Evolutionary conservation across 2,329 filamentous ascomycete genomes (phyloP).

Genomic region (Botrytis galanthina): DNA sequence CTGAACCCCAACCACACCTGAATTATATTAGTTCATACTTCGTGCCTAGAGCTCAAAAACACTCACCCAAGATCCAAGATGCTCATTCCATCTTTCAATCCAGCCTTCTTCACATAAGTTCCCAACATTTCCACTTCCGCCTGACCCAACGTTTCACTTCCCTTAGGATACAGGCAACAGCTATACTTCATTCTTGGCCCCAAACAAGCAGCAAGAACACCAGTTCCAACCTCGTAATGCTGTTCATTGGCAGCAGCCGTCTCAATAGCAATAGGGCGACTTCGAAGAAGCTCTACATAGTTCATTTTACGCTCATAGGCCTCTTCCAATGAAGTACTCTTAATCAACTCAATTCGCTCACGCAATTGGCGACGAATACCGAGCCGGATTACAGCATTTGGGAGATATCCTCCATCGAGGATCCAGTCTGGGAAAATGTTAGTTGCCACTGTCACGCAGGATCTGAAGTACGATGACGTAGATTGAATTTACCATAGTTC

Average conservation of each 20-base stretch:
- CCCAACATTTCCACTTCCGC: constrained; percentile 66
- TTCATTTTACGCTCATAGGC: constrained; percentile 60
- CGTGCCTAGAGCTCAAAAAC: constrained; percentile 13
- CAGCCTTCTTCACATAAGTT: constrained; percentile 59
- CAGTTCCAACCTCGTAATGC: constrained; percentile 71
- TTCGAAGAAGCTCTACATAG: constrained; percentile 59
- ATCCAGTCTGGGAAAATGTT: constrained; percentile 48
- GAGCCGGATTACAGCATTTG: constrained; percentile 58
- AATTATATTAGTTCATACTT: background rate
- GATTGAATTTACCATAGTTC: constrained; percentile 31
- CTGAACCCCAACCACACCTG: constrained; percentile 69
- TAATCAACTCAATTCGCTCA: constrained; percentile 57
- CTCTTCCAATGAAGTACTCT: constrained; percentile 50
- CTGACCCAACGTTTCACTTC: constrained; percentile 60
- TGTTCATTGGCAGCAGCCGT: constrained; percentile 64
- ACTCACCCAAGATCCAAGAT: constrained; percentile 36
- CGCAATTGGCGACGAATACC: constrained; percentile 65
- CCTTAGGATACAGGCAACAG: constrained; percentile 63
- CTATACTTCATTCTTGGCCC: constrained; percentile 73
- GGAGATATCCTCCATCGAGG: constrained; percentile 64
- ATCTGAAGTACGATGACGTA: background rate
- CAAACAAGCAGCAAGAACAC: constrained; percentile 58
- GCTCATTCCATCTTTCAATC: constrained; percentile 38
- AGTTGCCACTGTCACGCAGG: constrained; percentile 3
- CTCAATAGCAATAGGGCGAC: constrained; percentile 65